Evolutionary conservation across 2,329 filamentous ascomycete species (phyloP).

Genomic region (Ceratocystis albifundus): DNA sequence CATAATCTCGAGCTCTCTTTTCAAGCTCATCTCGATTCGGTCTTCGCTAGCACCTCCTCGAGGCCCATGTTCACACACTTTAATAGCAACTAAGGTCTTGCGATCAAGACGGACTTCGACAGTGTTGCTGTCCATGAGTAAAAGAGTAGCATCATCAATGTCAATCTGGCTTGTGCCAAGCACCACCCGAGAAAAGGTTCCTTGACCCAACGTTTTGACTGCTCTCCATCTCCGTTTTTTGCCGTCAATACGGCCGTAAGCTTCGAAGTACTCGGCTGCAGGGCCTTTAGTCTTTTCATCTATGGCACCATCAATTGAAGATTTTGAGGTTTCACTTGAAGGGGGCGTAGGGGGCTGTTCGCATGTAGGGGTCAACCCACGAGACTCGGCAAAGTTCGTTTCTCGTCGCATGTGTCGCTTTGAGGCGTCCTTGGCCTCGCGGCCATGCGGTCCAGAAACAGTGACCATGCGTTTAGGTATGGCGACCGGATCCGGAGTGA

Average conservation of each 20-base stretch:
- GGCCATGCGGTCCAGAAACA: constrained; percentile 51
- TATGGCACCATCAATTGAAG: constrained; percentile 32
- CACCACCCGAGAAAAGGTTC: constrained; percentile 90
- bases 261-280: constrained; percentile 55
- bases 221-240: constrained; percentile 70
- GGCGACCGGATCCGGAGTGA: constrained; percentile 59
- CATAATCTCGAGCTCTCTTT: constrained; percentile 90
- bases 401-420: constrained; percentile 55
- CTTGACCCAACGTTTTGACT: constrained; percentile 71
- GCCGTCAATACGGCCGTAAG: constrained; percentile 52
- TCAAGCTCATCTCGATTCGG: constrained; percentile 82
- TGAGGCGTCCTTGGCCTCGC: constrained; percentile 31
- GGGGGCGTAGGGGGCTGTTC: constrained; percentile 66
- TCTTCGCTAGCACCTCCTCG: constrained; percentile 88
- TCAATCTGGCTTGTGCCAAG: constrained; percentile 69
- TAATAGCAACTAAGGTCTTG: constrained; percentile 83
- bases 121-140: constrained; percentile 27
- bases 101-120: constrained; percentile 38
- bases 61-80: constrained; percentile 89
- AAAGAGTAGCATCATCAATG: constrained; percentile 34
- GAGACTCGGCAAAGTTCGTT: constrained; percentile 63
- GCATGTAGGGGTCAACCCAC: constrained; percentile 55
- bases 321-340: constrained; percentile 57
- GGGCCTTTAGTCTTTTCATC: constrained; percentile 33
- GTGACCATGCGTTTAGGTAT: constrained; percentile 62